These are phyloP conservation scores for Aspergillus baeticus DNA, from an alignment of 495 filamentous ascomycete genomes.

Conservation along the genomic window DNA sequence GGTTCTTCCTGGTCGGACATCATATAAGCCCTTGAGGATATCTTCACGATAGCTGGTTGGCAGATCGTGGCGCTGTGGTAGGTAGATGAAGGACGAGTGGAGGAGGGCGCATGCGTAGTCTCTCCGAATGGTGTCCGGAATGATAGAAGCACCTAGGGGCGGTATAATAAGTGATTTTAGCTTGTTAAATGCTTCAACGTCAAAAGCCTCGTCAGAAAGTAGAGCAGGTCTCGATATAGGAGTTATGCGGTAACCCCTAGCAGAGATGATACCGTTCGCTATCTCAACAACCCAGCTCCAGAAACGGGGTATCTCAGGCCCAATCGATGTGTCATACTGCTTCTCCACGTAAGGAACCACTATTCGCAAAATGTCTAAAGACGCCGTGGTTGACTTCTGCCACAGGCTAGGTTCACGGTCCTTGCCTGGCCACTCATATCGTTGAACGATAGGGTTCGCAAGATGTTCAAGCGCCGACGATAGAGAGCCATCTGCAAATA, in stretches of 20 bases:
- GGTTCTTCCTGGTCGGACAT: constrained; percentile 66
- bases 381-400: constrained; percentile 71
- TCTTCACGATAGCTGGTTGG: constrained; percentile 44
- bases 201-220: constrained; percentile 63
- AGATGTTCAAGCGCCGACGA: constrained; percentile 61
- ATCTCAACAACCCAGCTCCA: constrained; percentile 43
- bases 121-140: constrained; percentile 66
- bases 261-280: constrained; percentile 42
- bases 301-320: constrained; percentile 35
- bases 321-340: constrained; percentile 35
- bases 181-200: constrained; percentile 69
- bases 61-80: constrained; percentile 63
- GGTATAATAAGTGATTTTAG: constrained; percentile 73
- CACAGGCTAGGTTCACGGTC: constrained; percentile 64
- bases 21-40: constrained; percentile 62
- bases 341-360: constrained; percentile 61
- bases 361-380: constrained; percentile 65
- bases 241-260: constrained; percentile 31
- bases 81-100: constrained; percentile 76
- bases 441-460: constrained; percentile 63
- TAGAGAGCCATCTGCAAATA: constrained; percentile 65
- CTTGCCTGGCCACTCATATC: constrained; percentile 68
- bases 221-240: constrained; percentile 29
- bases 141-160: constrained; percentile 59
- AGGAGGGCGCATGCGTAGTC: constrained; percentile 78